phyloP scores from a whole-genome alignment of 495 filamentous ascomycete species.

The Xylaria telfairii region DNA sequence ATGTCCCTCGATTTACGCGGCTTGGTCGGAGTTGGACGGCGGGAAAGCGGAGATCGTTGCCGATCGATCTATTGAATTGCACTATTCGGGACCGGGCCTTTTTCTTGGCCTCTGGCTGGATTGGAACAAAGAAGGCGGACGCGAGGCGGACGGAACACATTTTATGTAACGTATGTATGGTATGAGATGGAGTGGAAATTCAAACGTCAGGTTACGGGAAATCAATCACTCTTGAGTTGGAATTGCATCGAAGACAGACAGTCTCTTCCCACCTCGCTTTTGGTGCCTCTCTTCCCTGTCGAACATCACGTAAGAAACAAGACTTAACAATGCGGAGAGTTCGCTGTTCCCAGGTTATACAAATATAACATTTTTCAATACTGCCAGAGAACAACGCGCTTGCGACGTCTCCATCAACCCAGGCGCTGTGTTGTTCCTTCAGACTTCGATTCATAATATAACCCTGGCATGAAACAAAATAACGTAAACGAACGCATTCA shows the following conservation, averaged over 20 bases:
- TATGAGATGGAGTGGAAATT: background rate
- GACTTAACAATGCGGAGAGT: no score
- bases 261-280: background rate
- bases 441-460: background rate
- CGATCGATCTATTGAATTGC: background rate
- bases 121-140: slow-evolving; percentile 8
- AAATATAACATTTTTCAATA: background rate
- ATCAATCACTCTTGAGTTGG: background rate
- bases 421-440: background rate
- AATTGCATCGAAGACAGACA: background rate
- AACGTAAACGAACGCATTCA: background rate
- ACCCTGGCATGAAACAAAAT: background rate
- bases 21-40: slow-evolving; percentile 12
- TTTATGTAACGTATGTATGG: background rate
- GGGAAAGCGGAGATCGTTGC: background rate
- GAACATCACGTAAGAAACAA: background rate
- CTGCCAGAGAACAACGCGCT: background rate
- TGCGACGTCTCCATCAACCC: background rate
- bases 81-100: background rate
- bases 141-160: background rate
- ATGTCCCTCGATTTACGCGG: background rate
- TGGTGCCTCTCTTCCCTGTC: background rate
- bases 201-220: slow-evolving; percentile 10
- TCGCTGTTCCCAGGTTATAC: background rate
- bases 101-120: background rate